Conservation (phyloP, 73 alveolate genomes). For the Tetrahymena thermophila region DNA sequence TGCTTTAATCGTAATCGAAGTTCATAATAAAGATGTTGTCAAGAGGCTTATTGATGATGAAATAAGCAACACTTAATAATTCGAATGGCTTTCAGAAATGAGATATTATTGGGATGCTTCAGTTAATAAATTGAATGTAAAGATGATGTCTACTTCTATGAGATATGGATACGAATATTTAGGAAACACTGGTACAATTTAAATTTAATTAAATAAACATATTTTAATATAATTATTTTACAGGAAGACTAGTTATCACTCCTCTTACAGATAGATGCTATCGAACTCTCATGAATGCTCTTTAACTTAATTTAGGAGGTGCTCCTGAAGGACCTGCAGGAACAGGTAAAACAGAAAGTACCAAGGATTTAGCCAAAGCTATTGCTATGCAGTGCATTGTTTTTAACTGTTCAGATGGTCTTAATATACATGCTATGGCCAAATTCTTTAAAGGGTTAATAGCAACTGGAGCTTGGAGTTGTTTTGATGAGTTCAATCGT, state of each 20-base stretch:
- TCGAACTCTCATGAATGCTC: slow-evolving; percentile 93
- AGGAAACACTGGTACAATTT: slow-evolving; percentile 59
- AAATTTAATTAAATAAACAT: no score
- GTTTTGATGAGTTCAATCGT: slow-evolving; percentile 97
- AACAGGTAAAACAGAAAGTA: slow-evolving; percentile 96
- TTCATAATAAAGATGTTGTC: slow-evolving; percentile 92
- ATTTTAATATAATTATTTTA: no score
- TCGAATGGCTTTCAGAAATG: slow-evolving; percentile 95
- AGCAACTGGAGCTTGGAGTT: slow-evolving; percentile 94
- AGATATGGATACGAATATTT: slow-evolving; percentile 87
- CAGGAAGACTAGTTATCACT: slow-evolving; percentile 78
- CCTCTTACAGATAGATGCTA: slow-evolving; percentile 97
- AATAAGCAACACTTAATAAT: slow-evolving; percentile 49
- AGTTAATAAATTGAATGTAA: slow-evolving; percentile 76
- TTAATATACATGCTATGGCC: slow-evolving; percentile 75
- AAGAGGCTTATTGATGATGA: slow-evolving; percentile 18
- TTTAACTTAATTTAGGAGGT: slow-evolving; percentile 91
- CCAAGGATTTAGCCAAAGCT: slow-evolving; percentile 94
- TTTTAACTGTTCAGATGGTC: slow-evolving; percentile 77
- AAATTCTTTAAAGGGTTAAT: slow-evolving; percentile 94
- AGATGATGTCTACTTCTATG: slow-evolving; percentile 68
- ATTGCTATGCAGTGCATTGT: slow-evolving; percentile 85
- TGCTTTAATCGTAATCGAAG: slow-evolving; percentile 95
- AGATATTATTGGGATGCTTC: slow-evolving; percentile 96
- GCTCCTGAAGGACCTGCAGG: slow-evolving; percentile 99